Base-by-base conservation (phyloP, 2,329 filamentous ascomycete genomes). In the Mycocentrospora acerina region DNA sequence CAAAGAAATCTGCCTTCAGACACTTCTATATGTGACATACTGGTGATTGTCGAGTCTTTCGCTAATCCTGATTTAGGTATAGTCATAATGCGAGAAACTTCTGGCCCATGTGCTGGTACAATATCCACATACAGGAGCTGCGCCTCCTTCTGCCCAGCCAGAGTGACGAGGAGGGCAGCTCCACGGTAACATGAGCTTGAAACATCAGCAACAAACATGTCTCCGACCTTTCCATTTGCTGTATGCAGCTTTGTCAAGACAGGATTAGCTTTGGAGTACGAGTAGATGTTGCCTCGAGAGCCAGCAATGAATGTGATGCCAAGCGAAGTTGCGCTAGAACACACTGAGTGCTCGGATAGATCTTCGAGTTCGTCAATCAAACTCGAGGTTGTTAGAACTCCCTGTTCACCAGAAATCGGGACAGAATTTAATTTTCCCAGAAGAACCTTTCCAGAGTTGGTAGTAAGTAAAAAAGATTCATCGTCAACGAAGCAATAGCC, bases 401-500 rank as follows among this genome's bases (percentile, higher is more conserved):
- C 41, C 7, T 24, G 29, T 7, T 29, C 17, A 7, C 7, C 8
- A 8, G 8, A 14, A 11, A 24, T 22, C 24, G 31, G 7, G 4
- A 13, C 24, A 13, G 44, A 31, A 14, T 33, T 18, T 4, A 59
- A 35, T n/a, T 35, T 50, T 27, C 57, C 57, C 1, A 78, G 46
- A 4, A 85, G 69, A 0, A 88, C 58, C 13, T 76, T 74, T 1
- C 86, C 86, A 24, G 59, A 58, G 24, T 77, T 76, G 0, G 76
- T 81, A 0, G 82, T 84, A 3, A 79, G 70, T 13, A 88, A 61
- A 3, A 88, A 57, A 2, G 68, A 62, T 3, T 71, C 60, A 3
- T 76, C 66, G 0, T 73, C 73, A 3, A 86, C 57, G 40, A 87
- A 86, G 16, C 78, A 76, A 55, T 86, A 89, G 29, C 78, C 75